Percentiles rank a stretch among this genome's conserved stretches.
Evolutionary conservation across 2,329 filamentous ascomycete genomes (phyloP).

Genomic region (Alternaria infectoria): DNA sequence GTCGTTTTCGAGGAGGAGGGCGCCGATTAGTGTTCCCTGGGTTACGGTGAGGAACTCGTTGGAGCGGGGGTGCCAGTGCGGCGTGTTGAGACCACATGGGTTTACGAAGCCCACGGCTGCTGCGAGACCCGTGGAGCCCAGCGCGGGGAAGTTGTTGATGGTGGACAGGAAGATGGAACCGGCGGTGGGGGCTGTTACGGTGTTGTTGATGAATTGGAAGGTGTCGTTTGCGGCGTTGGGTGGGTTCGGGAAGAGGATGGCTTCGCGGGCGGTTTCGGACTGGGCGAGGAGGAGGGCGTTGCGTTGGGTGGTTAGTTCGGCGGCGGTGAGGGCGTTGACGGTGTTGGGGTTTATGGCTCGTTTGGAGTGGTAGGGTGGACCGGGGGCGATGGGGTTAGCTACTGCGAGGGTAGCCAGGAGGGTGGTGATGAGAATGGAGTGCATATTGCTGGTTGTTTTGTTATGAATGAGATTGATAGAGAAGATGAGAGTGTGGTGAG

Average conservation of each 20-base stretch:
- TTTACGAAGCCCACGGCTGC: constrained; percentile 61
- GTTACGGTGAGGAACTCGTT: constrained; percentile 50
- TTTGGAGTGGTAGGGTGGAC: constrained; percentile 7
- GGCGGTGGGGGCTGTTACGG: constrained; percentile 47
- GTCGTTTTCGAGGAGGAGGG: constrained; percentile 49
- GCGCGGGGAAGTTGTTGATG: constrained; percentile 63
- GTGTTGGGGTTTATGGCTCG: constrained; percentile 22
- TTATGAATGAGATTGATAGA: background rate
- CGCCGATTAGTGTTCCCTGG: constrained; percentile 43
- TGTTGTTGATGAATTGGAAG: constrained; percentile 38
- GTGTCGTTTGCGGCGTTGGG: constrained; percentile 27
- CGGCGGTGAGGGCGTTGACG: constrained; percentile 21
- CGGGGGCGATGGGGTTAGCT: constrained; percentile 15
- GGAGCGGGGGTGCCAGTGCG: constrained; percentile 51
- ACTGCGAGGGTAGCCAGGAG: constrained; percentile 12
- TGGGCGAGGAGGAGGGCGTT: constrained; percentile 23
- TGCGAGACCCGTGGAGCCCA: constrained; percentile 59
- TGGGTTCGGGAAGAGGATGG: constrained; percentile 24
- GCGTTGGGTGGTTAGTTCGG: constrained; percentile 19
- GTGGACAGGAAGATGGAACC: constrained; percentile 61
- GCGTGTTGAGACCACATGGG: constrained; percentile 58
- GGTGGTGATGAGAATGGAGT: constrained; percentile 6
- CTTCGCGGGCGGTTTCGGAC: constrained; percentile 20
- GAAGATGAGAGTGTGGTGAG: background rate
- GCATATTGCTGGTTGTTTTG: constrained; percentile 6